Percentiles rank a stretch among this genome's conserved stretches.
phyloP scores from a whole-genome alignment of 306 rosid genomes.

The Pyrus betulifolia region DNA sequence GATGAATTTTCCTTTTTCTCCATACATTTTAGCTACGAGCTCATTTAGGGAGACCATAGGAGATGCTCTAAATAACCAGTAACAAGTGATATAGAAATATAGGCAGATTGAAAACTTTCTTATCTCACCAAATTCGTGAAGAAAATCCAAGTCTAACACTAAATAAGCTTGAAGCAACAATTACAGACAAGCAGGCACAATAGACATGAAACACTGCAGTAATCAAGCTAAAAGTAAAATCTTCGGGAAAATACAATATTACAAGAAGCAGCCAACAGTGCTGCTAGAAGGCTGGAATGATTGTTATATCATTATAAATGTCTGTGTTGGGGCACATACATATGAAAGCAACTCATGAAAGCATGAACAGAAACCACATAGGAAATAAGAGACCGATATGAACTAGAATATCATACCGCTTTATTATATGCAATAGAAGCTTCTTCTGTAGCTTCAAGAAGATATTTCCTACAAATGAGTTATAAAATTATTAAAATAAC shows the following conservation, averaged over 20 bases:
- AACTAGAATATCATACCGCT: conserved; percentile 55
- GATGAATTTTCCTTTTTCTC: no score
- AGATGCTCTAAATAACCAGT: neutral
- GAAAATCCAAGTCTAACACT: neutral
- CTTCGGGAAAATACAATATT: neutral
- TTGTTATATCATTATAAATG: neutral
- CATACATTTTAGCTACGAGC: no score
- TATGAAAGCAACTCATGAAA: neutral
- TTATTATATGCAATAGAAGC: conserved; percentile 89
- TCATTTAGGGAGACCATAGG: no score
- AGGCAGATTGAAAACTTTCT: neutral
- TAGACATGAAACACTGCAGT: neutral
- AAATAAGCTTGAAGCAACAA: neutral
- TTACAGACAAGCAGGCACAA: neutral
- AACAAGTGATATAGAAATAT: neutral
- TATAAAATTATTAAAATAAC: neutral
- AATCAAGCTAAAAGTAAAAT: neutral
- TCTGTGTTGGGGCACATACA: neutral
- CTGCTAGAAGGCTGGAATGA: neutral
- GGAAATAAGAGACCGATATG: neutral
- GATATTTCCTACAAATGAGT: conserved; percentile 61
- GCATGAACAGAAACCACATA: neutral
- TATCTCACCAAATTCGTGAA: neutral
- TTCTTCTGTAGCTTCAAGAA: conserved; percentile 94
- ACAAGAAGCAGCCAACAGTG: neutral